These are phyloP conservation scores for Xylaria polymorpha DNA, from an alignment of 2,329 filamentous ascomycete species.

Conservation along the genomic window DNA sequence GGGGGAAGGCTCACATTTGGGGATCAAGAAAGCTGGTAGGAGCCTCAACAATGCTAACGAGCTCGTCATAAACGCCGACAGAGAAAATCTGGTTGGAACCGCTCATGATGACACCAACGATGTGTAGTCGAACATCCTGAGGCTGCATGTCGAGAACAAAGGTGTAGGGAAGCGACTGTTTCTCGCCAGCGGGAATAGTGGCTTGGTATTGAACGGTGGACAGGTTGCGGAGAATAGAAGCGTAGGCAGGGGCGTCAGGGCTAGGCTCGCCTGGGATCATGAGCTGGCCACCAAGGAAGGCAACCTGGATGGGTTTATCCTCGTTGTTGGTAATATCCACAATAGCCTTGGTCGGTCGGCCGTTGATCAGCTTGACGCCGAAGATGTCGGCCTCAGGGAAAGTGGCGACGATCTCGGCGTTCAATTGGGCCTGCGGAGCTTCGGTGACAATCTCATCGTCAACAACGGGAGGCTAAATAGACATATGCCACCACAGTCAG, in stretches of 20 bases:
- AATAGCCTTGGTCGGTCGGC: conserved; percentile 83
- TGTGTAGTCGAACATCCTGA: conserved; percentile 83
- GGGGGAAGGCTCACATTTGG: conserved; percentile 77
- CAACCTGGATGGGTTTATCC: conserved; percentile 76
- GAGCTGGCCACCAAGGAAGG: conserved; percentile 81
- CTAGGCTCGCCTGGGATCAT: conserved; percentile 66
- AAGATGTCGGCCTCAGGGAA: conserved; percentile 83
- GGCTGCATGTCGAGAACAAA: conserved; percentile 94
- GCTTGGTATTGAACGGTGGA: conserved; percentile 80
- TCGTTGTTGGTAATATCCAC: conserved; percentile 89
- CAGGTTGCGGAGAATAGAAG: conserved; percentile 82
- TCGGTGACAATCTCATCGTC: conserved; percentile 43
- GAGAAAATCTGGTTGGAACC: conserved; percentile 77
- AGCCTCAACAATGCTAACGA: conserved; percentile 87
- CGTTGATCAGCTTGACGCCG: conserved; percentile 95
- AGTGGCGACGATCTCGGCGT: conserved; percentile 72
- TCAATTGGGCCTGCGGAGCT: conserved; percentile 59
- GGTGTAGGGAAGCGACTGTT: conserved; percentile 80
- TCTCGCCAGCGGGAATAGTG: conserved; percentile 79
- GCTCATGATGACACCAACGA: conserved; percentile 79
- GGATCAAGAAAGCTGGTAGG: conserved; percentile 93
- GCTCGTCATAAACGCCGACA: conserved; percentile 81
- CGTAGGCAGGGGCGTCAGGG: conserved; percentile 59
- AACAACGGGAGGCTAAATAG: conserved; percentile 41
- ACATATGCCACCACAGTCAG: conserved; percentile 17